phyloP scores from a whole-genome alignment of 2,329 filamentous ascomycete species.

The Phyllosticta citriasiana region DNA sequence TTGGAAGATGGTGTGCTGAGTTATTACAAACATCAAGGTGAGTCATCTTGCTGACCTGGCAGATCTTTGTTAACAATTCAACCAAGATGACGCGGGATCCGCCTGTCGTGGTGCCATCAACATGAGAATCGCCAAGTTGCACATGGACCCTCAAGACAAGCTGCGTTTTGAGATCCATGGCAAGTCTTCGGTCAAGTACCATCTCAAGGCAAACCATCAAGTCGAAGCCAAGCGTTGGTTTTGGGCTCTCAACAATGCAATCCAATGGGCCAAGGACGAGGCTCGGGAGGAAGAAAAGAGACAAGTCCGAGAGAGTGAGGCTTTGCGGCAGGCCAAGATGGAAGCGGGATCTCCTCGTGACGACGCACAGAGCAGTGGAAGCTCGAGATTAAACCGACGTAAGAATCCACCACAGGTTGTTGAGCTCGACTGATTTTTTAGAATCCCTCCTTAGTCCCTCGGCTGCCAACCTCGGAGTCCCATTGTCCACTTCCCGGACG shows the following conservation, averaged over 20 bases:
- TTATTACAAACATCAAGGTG: conserved; percentile 93
- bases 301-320: conserved; percentile 62
- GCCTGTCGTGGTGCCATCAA: conserved; percentile 97
- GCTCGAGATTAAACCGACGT: conserved; percentile 21
- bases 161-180: conserved; percentile 96
- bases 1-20: conserved; percentile 94
- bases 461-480: conserved; percentile 1
- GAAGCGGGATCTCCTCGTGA: conserved; percentile 39
- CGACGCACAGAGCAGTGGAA: conserved; percentile 30
- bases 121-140: conserved; percentile 88
- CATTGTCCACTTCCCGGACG: conserved; percentile 17
- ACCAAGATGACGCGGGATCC: conserved; percentile 74
- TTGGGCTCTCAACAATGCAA: conserved; percentile 97
- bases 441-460: not conserved
- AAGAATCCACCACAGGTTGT: not conserved
- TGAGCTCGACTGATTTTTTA: not conserved
- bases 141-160: conserved; percentile 97
- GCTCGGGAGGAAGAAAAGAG: conserved; percentile 80
- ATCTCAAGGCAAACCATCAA: conserved; percentile 93
- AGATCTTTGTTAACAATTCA: no score
- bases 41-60: no score
- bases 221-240: conserved; percentile 99
- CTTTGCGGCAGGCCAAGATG: conserved; percentile 69
- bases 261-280: conserved; percentile 97
- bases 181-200: conserved; percentile 97